Percentiles rank a stretch among this genome's conserved stretches.
Evolutionary conservation across 2,329 filamentous ascomycete species (phyloP).

Genomic region (Cladosporium sp.): DNA sequence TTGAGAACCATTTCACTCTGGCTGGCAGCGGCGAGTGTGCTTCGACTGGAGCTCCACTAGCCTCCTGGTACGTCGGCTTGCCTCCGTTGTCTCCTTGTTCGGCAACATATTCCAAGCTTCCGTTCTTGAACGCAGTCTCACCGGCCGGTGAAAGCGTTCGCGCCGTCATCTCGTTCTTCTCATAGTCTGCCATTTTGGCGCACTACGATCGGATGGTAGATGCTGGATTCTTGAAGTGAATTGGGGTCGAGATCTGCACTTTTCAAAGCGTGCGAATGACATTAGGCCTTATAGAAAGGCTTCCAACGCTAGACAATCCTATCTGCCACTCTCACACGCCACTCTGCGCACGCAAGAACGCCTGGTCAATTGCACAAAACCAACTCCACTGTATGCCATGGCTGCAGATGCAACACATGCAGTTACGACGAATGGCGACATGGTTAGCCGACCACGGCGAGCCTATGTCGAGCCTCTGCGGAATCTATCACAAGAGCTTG

Average conservation of each 20-base stretch:
- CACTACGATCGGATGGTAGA: background rate
- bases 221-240: background rate
- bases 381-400: constrained; percentile 4
- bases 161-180: constrained; percentile 14
- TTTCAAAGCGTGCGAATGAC: background rate
- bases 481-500: constrained; percentile 2
- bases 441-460: background rate
- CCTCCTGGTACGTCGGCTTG: constrained; percentile 59
- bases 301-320: background rate
- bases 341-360: constrained; percentile 12
- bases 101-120: constrained; percentile 46
- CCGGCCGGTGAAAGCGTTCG: constrained; percentile 13
- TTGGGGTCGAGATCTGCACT: background rate
- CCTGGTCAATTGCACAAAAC: background rate
- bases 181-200: constrained; percentile 10
- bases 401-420: background rate
- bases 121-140: constrained; percentile 31
- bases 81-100: constrained; percentile 53
- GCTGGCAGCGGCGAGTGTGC: constrained; percentile 60
- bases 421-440: constrained; percentile 11
- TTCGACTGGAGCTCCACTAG: constrained; percentile 62
- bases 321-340: background rate
- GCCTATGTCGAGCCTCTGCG: background rate
- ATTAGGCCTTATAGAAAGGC: background rate
- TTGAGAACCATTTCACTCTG: constrained; percentile 54